Evolutionary conservation across 768 basidiomycete species (phyloP), one percentile per base, ranked within the genome.

Genomic region (Serendipita sp.): DNA sequence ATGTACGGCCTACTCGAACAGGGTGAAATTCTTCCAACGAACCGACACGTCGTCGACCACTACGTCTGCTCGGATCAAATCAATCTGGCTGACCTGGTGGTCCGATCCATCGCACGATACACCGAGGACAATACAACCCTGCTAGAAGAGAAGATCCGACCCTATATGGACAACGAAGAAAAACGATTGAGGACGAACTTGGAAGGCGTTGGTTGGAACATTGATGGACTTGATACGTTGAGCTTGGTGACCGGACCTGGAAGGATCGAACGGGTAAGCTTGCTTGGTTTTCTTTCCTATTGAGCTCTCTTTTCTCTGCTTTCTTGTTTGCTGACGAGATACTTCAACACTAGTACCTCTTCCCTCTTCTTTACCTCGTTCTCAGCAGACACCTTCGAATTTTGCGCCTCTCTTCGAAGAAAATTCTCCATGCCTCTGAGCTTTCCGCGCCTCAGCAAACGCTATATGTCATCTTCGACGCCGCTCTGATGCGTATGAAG

Each of bases 341-440:
- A 38, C 3, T 38, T 38, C 34, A 14, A 14, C 14, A 3, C 14
- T 38, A 38, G 34, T 38, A 71, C 61, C 48, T 75, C 7, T 67
- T 74, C 2, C 74, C 75, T 0, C 65, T 76, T n/a, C 61, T 76
- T 0, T 72, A 72, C 61, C 68, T 77, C 0, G 66, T 75, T 0
- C 64, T 75, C 24, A 66, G 70, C 44, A 69, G 72, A 31, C 72
- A 76, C 66, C 66, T 74, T 30, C 67, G 72, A 42, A 71, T 74
- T 26, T 66, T 76, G 3, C 60, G 31, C 17, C 60, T 38, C 34
- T 31, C 60, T 22, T 41, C 28, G 17, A 42, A 20, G 20, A 13
- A 30, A 22, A 41, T 44, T 41, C 20, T 61, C n/a, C 3, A 42
- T 26, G 34, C 42, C 34, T 17, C 22, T 13, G 60, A 61, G 38